These are phyloP conservation scores for Aspergillus viridinutans DNA, from an alignment of 2,329 filamentous ascomycete genomes.

Conservation along the genomic window DNA sequence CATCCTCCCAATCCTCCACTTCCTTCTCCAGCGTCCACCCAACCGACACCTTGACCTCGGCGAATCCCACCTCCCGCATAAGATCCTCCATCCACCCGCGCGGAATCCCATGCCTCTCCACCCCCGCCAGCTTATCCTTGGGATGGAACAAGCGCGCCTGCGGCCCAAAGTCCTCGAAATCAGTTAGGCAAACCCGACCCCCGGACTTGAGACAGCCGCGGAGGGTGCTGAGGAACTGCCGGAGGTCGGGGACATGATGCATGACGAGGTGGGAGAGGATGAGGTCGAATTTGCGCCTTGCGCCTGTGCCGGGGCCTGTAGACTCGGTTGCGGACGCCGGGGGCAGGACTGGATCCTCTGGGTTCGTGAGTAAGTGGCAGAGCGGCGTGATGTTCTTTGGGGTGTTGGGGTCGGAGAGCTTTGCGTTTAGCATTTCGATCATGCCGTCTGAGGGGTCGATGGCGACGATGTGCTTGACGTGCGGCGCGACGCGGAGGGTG, in stretches of 20 bases:
- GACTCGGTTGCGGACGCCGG: slow-evolving; percentile 26
- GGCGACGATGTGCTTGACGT: slow-evolving; percentile 47
- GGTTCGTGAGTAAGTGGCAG: slow-evolving; percentile 46
- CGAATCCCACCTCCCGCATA: slow-evolving; percentile 48
- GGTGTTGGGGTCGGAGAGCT: slow-evolving; percentile 32
- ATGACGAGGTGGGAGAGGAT: slow-evolving; percentile 52
- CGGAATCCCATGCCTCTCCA: slow-evolving; percentile 52
- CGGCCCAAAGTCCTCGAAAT: slow-evolving; percentile 55
- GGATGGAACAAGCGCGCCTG: slow-evolving; percentile 53
- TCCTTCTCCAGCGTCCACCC: slow-evolving; percentile 50
- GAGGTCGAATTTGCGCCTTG: slow-evolving; percentile 47
- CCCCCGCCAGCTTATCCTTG: slow-evolving; percentile 48
- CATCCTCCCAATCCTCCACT: slow-evolving; percentile 47
- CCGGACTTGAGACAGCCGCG: slow-evolving; percentile 46
- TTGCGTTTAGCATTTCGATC: slow-evolving; percentile 48
- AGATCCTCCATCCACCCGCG: slow-evolving; percentile 39
- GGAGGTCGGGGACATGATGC: slow-evolving; percentile 51
- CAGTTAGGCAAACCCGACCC: slow-evolving; percentile 51
- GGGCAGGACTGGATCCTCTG: slow-evolving; percentile 45
- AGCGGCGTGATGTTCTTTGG: slow-evolving; percentile 46
- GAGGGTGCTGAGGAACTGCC: slow-evolving; percentile 43
- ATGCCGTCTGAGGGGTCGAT: slow-evolving; percentile 54
- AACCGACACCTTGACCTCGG: slow-evolving; percentile 44
- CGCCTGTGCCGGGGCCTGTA: slow-evolving; percentile 18
- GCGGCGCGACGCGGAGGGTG: slow-evolving; percentile 47